Conservation (phyloP, 129 eudicot species). For the Flaveria trinervia region DNA sequence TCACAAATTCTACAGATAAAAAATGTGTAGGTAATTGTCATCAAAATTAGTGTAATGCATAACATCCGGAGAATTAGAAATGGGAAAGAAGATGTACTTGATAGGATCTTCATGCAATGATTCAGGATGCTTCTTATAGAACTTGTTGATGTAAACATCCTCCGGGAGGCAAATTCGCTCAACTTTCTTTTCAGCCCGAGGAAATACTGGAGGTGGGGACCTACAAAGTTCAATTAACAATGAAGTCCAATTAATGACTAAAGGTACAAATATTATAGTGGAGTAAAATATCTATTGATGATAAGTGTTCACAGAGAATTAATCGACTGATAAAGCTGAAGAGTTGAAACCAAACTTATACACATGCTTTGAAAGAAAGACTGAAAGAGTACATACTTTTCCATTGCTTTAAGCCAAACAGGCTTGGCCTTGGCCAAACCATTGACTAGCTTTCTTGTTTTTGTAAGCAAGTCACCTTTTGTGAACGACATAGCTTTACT, state of each 20-base stretch:
- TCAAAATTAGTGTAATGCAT: background rate
- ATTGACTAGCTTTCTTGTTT: constrained; percentile 80
- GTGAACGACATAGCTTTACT: constrained; percentile 69
- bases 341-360: background rate
- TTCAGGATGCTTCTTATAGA: constrained; percentile 70
- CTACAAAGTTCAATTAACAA: constrained; percentile 35
- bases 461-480: constrained; percentile 81
- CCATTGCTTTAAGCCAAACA: constrained; percentile 92
- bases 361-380: background rate
- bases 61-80: constrained; percentile 18
- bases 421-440: constrained; percentile 87
- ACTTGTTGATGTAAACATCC: constrained; percentile 67
- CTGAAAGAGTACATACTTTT: constrained; percentile 46
- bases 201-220: constrained; percentile 83
- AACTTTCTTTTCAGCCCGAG: constrained; percentile 67
- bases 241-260: background rate
- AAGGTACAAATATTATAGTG: background rate
- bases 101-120: constrained; percentile 79
- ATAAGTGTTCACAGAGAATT: background rate
- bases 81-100: constrained; percentile 50
- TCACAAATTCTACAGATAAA: constrained; percentile 47
- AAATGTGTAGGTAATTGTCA: constrained; percentile 14
- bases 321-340: background rate
- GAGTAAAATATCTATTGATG: background rate
- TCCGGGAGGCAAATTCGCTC: constrained; percentile 68